These are phyloP conservation scores for Podospora sp. DNA, from an alignment of 495 filamentous ascomycete genomes.

Conservation along the genomic window DNA sequence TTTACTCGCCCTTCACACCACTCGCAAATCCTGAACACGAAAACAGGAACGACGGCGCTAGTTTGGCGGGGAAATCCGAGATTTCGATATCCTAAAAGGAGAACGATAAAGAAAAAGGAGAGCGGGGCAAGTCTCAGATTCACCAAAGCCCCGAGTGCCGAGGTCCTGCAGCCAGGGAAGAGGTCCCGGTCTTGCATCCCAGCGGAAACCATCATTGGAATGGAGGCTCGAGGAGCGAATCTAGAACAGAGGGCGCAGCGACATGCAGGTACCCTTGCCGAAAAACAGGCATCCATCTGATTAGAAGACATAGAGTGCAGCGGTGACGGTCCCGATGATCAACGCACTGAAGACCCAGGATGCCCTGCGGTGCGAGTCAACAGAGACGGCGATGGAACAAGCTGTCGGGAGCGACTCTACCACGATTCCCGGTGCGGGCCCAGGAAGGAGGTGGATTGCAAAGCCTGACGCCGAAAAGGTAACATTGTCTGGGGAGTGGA, in stretches of 20 bases:
- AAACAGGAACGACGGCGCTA: constrained; percentile 3
- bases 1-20: background rate
- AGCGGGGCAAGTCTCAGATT: background rate
- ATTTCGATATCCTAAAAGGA: background rate
- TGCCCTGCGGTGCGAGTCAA: background rate
- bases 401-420: constrained; percentile 8
- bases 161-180: constrained; percentile 1
- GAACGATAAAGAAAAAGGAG: background rate
- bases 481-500: constrained; percentile 31
- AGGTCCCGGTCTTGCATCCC: background rate
- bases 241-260: background rate
- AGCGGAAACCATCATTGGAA: background rate
- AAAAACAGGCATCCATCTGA: constrained; percentile 14
- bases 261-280: constrained; percentile 30
- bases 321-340: constrained; percentile 30
- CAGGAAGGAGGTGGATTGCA: constrained; percentile 23
- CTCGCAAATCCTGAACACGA: constrained; percentile 8
- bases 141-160: background rate
- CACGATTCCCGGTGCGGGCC: constrained; percentile 25
- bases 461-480: constrained; percentile 34
- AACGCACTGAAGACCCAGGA: constrained; percentile 25
- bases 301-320: constrained; percentile 27
- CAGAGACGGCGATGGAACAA: constrained; percentile 16
- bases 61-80: constrained; percentile 10
- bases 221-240: background rate